Percentiles rank a stretch among this genome's conserved stretches.
phyloP scores from a whole-genome alignment of 139 green algal genomes.

The Volvox africanus region DNA sequence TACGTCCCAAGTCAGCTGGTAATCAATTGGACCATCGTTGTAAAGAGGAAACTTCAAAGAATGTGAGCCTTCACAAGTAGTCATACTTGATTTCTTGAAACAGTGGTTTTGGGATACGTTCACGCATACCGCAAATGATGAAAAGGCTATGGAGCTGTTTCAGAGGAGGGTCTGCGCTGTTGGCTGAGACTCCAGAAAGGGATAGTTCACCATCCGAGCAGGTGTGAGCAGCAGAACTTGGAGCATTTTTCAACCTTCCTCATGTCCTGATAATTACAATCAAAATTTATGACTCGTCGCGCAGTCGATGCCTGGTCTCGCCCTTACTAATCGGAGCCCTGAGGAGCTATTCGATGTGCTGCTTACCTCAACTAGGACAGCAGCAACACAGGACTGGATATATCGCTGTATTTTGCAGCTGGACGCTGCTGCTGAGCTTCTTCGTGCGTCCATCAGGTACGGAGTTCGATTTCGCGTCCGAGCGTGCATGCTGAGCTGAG shows the following conservation, averaged over 20 bases:
- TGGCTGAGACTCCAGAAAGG: not conserved
- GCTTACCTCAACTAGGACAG: not conserved
- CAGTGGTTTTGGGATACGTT: not conserved
- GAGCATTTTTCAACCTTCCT: not conserved
- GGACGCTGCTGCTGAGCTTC: not conserved
- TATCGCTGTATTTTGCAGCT: not conserved
- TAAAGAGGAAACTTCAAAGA: not conserved
- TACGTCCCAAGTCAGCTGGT: not conserved
- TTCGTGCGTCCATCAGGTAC: not conserved
- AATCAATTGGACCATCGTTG: not conserved
- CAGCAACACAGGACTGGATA: not conserved
- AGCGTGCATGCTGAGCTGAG: not conserved
- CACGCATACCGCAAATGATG: not conserved
- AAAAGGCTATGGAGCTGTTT: not conserved
- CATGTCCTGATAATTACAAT: not conserved
- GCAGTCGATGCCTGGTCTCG: not conserved
- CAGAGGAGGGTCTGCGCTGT: not conserved
- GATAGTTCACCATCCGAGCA: not conserved
- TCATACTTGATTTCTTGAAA: not conserved
- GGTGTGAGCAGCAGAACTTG: not conserved
- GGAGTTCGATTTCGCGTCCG: not conserved
- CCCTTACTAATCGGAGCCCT: not conserved
- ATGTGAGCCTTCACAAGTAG: not conserved
- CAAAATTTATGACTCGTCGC: not conserved
- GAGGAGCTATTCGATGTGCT: not conserved